Evolutionary conservation across 1,139 yeast species (phyloP), one percentile per base, ranked within the genome.

Genomic region (Kurtzmaniella natalensis): DNA sequence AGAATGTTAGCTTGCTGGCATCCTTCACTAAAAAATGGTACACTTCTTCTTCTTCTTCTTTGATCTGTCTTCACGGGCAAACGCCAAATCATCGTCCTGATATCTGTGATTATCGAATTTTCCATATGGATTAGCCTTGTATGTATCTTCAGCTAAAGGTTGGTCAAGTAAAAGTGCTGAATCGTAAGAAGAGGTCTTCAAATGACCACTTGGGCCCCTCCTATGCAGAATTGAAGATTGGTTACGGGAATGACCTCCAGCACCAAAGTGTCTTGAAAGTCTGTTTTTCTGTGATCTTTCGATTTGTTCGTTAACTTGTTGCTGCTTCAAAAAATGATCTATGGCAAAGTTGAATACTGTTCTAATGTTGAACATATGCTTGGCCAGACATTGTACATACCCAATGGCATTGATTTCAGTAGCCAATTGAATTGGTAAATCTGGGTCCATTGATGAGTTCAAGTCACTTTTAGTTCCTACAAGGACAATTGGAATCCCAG

Each of bases 401-500:
- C 77, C 83, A 35, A 79, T 67, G 0, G 95, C 94, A 28, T 83
- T 84, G 41, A 83, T 72, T 33, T 72, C 73, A 28, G 69, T 63
- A 1, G 94, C 89, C 22, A 83, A 61, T 36, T 62, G 64, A 23
- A 75, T 71, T 7, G 78, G 71, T 19, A 74, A 57, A 33, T 73
- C 72, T 5, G 76, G 71, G 22, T 66, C 64, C 55, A 67, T 65
- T 3, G 37, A 42, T 28, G 62, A 54, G 18, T 67, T 55, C 38
- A 83, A 61, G 57, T 88, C 96, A 3, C 80, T 58, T 53, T 88
- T 87, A 24, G 92, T 72, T 1, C 95, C 96, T 9, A 86, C 88
- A 28, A 88, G 59, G 25, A 87, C 58, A 18, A 82, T 71, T 3
- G 95, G 94, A 3, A 81, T 71, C 2, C 78, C 81, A 2, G 92